phyloP scores from a whole-genome alignment of 1,139 yeast species.

The Taiozyma sp. region DNA sequence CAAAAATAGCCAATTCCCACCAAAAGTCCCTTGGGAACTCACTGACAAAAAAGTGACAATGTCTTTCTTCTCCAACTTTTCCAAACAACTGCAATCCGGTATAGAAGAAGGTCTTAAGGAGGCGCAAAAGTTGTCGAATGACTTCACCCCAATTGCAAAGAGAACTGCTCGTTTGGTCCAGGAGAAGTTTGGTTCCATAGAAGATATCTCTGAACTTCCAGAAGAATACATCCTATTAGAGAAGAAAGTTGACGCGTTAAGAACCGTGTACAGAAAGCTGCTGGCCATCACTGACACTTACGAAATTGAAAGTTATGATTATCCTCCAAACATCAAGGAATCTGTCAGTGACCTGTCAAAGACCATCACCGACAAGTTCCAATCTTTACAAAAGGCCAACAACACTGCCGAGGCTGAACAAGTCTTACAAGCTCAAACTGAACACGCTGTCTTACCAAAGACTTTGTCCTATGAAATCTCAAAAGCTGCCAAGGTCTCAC shows the following conservation, averaged over 20 bases:
- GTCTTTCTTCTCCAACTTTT: conserved; percentile 23
- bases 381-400: conserved; percentile 54
- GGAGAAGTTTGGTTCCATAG: conserved; percentile 65
- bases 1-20: not conserved
- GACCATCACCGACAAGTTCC: conserved; percentile 47
- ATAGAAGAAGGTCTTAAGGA: conserved; percentile 23
- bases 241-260: conserved; percentile 67
- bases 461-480: conserved; percentile 47
- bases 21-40: not conserved
- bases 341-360: conserved; percentile 55
- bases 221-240: conserved; percentile 67
- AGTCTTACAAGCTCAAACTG: conserved; percentile 30
- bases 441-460: conserved; percentile 35
- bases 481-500: conserved; percentile 39
- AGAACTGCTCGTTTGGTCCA: conserved; percentile 42
- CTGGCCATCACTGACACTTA: conserved; percentile 67
- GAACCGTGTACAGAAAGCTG: conserved; percentile 67
- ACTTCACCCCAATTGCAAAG: conserved; percentile 25
- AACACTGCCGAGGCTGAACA: conserved; percentile 63
- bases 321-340: conserved; percentile 78
- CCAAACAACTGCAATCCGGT: conserved; percentile 19
- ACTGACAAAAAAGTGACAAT: conserved; percentile 5
- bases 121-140: conserved; percentile 23
- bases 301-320: conserved; percentile 80
- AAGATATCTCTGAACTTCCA: conserved; percentile 70